phyloP scores from a whole-genome alignment of 2,329 filamentous ascomycete genomes.

The Fusarium sp. region DNA sequence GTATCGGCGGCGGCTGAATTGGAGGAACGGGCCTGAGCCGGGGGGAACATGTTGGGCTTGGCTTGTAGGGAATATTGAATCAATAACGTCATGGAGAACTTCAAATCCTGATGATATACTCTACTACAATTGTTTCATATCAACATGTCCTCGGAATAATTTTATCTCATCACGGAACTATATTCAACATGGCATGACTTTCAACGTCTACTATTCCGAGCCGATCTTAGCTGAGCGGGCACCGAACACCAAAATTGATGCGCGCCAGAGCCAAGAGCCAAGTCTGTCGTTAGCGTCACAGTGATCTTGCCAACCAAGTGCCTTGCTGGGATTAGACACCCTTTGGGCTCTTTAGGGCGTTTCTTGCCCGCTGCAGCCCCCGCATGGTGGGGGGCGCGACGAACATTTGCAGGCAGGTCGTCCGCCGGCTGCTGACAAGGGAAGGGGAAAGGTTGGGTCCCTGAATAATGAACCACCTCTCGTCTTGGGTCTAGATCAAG shows the following conservation, averaged over 20 bases:
- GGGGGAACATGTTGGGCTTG: slow-evolving; percentile 1
- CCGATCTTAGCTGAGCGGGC: slow-evolving; percentile 13
- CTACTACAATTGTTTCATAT: background rate
- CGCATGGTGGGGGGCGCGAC: slow-evolving; percentile 32
- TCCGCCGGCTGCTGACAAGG: slow-evolving; percentile 28
- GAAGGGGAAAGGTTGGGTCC: slow-evolving; percentile 24
- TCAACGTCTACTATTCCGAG: background rate
- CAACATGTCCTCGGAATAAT: background rate
- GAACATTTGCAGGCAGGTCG: slow-evolving; percentile 26
- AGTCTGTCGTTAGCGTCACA: slow-evolving; percentile 13
- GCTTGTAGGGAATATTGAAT: background rate
- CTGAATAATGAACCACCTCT: slow-evolving; percentile 12
- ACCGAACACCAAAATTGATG: background rate
- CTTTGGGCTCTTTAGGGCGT: slow-evolving; percentile 7
- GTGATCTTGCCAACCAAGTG: slow-evolving; percentile 29
- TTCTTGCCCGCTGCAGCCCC: slow-evolving; percentile 25
- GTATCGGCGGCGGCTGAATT: slow-evolving; percentile 19
- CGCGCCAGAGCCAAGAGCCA: background rate
- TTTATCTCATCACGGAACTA: background rate
- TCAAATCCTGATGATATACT: background rate
- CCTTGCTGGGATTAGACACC: slow-evolving; percentile 29
- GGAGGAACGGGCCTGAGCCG: slow-evolving; percentile 22
- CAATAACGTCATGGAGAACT: background rate
- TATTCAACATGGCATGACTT: background rate
- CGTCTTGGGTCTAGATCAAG: slow-evolving; percentile 15